These are phyloP conservation scores for Bruguiera sexangula DNA, from an alignment of 345 rosid genomes.

Conservation along the genomic window DNA sequence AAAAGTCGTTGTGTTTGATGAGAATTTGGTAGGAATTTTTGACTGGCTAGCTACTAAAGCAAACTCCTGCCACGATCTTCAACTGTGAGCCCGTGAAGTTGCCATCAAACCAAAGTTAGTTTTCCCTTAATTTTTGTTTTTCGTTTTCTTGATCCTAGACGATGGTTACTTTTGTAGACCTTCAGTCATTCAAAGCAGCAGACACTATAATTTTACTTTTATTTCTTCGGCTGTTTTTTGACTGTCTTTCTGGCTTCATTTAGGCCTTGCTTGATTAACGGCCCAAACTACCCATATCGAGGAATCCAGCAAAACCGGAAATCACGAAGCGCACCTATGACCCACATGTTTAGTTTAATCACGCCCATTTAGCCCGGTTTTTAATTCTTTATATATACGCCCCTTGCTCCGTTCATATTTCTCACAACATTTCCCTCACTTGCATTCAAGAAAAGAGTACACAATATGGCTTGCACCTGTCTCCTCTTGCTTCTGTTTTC, in stretches of 20 bases:
- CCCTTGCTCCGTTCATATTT: not conserved
- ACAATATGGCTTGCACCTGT: constrained; percentile 23
- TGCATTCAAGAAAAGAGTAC: not conserved
- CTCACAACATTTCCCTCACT: constrained; percentile 4
- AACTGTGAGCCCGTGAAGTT: too few species aligned
- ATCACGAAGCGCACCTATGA: constrained; percentile 41
- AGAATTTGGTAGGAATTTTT: too few species aligned
- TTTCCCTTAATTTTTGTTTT: too few species aligned
- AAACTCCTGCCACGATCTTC: too few species aligned
- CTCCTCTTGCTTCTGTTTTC: not conserved
- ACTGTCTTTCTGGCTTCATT: constrained; percentile 7
- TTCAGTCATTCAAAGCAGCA: too few species aligned
- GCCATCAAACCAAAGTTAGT: too few species aligned
- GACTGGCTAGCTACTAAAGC: too few species aligned
- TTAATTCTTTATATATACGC: constrained; percentile 35
- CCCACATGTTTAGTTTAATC: constrained; percentile 40
- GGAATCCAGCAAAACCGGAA: constrained; percentile 49
- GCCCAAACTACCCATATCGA: constrained; percentile 25
- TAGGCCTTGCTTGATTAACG: constrained; percentile 38
- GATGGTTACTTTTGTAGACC: too few species aligned
- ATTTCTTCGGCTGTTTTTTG: constrained; percentile 13
- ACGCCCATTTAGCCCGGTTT: constrained; percentile 27
- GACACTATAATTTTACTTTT: not conserved
- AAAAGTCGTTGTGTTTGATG: too few species aligned
- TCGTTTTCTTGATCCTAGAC: too few species aligned